Conservation (phyloP, 345 rosid species). For the Ailanthus altissimus region DNA sequence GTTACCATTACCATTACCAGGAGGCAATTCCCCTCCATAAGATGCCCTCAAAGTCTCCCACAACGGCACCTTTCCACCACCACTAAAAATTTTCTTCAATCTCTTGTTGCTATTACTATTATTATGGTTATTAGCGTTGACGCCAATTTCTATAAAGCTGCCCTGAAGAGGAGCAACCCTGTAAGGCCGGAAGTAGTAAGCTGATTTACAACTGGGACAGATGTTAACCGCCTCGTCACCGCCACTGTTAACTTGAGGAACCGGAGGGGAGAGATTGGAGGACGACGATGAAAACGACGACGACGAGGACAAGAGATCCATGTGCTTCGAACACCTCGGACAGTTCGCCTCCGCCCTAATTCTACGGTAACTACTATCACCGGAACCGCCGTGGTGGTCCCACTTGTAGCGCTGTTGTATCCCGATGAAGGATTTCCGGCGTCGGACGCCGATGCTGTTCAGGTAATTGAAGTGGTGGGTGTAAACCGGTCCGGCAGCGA, state of each 20-base stretch:
- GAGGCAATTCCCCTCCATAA: conserved; percentile 70
- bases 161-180: conserved; percentile 78
- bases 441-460: conserved; percentile 40
- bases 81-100: conserved; percentile 23
- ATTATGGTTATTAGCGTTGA: conserved; percentile 31
- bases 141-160: conserved; percentile 82
- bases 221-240: conserved; percentile 58
- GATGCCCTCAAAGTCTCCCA: conserved; percentile 70
- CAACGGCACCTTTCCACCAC: conserved; percentile 54
- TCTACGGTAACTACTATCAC: conserved; percentile 40
- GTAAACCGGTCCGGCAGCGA: conserved; percentile 31
- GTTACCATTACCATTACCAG: conserved; percentile 38
- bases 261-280: conserved; percentile 43
- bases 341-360: conserved; percentile 87
- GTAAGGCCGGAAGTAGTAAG: conserved; percentile 72
- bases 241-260: conserved; percentile 9
- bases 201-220: conserved; percentile 90
- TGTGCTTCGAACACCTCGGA: conserved; percentile 85
- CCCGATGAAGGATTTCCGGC: conserved; percentile 44
- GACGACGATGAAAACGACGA: conserved; percentile 42
- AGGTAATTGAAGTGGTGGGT: conserved; percentile 43
- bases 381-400: conserved; percentile 52
- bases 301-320: conserved; percentile 77
- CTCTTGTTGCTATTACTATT: conserved; percentile 28
- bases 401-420: conserved; percentile 70